Conservation (phyloP, 2,329 filamentous ascomycete genomes). For the Acephala macrosclerotiorum region DNA sequence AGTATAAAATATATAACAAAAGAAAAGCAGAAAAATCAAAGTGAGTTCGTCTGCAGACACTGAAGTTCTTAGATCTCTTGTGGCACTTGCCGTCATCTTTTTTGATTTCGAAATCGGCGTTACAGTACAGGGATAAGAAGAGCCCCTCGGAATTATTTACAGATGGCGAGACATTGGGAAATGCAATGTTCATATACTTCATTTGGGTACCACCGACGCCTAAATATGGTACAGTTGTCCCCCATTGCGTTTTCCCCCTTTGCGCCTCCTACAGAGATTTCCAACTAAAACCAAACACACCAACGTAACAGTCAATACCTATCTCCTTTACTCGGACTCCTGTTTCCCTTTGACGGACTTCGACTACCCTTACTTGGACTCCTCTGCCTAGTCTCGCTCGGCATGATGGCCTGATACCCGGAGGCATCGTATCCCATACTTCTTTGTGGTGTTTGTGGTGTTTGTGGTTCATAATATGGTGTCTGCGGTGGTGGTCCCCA, state of each 20-base stretch:
- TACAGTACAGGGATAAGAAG: no score
- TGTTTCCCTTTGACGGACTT: constrained; percentile 37
- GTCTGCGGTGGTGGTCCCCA: constrained; percentile 42
- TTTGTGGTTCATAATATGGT: constrained; percentile 25
- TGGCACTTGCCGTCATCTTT: background rate
- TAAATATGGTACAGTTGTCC: background rate
- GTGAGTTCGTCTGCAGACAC: no score
- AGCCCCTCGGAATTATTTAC: no score
- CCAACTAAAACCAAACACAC: background rate
- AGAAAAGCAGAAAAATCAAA: no score
- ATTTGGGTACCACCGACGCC: background rate
- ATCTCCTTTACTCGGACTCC: constrained; percentile 40
- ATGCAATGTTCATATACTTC: background rate
- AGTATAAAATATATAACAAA: no score
- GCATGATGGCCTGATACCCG: constrained; percentile 38
- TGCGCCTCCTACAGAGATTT: background rate
- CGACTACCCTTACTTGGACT: constrained; percentile 41
- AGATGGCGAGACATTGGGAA: no score
- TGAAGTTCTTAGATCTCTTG: background rate
- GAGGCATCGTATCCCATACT: constrained; percentile 34
- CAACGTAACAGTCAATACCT: constrained; percentile 9
- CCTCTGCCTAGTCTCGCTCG: constrained; percentile 37
- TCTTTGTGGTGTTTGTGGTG: constrained; percentile 23
- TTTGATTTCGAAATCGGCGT: background rate
- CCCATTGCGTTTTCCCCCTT: background rate